phyloP scores from a whole-genome alignment of 2,329 filamentous ascomycete species.

The Capronia coronata region DNA sequence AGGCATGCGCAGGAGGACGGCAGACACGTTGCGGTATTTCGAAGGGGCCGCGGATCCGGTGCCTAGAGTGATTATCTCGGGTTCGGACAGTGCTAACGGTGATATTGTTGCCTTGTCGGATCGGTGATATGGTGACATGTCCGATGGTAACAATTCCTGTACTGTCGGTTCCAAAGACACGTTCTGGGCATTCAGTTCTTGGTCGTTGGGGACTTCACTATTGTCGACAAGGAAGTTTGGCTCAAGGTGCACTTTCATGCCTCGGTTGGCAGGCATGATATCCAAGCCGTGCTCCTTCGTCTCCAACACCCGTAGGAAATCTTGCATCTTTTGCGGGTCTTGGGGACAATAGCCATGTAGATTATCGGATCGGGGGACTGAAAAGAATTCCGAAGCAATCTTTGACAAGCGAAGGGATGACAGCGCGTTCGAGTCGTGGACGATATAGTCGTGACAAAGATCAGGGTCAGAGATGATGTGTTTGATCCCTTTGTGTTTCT shows the following conservation, averaged over 20 bases:
- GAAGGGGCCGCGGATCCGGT: slow-evolving; percentile 87
- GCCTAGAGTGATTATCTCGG: slow-evolving; percentile 78
- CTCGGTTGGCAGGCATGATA: slow-evolving; percentile 36
- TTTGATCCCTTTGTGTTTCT: slow-evolving; percentile 52
- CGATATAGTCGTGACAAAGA: slow-evolving; percentile 66
- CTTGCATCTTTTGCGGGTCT: neutral
- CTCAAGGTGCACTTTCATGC: slow-evolving; percentile 41
- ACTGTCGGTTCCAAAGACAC: slow-evolving; percentile 29
- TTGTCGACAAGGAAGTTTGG: slow-evolving; percentile 38
- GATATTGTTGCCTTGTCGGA: slow-evolving; percentile 40
- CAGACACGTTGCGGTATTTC: slow-evolving; percentile 91
- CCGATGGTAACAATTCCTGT: slow-evolving; percentile 27
- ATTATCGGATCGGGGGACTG: slow-evolving; percentile 61
- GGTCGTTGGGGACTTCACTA: slow-evolving; percentile 29
- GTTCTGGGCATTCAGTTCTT: slow-evolving; percentile 28
- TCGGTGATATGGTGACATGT: slow-evolving; percentile 1
- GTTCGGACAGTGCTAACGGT: slow-evolving; percentile 66
- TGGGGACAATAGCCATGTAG: slow-evolving; percentile 6
- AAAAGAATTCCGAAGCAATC: slow-evolving; percentile 69
- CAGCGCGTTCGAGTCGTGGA: slow-evolving; percentile 59
- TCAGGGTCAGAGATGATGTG: slow-evolving; percentile 75
- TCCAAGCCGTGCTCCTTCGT: neutral
- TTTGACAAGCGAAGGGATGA: slow-evolving; percentile 63
- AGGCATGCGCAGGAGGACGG: slow-evolving; percentile 76
- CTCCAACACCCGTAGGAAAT: neutral